Evolutionary conservation across 1,284 basidiomycete genomes (phyloP).

Genomic region (Ganoderma meredithae): DNA sequence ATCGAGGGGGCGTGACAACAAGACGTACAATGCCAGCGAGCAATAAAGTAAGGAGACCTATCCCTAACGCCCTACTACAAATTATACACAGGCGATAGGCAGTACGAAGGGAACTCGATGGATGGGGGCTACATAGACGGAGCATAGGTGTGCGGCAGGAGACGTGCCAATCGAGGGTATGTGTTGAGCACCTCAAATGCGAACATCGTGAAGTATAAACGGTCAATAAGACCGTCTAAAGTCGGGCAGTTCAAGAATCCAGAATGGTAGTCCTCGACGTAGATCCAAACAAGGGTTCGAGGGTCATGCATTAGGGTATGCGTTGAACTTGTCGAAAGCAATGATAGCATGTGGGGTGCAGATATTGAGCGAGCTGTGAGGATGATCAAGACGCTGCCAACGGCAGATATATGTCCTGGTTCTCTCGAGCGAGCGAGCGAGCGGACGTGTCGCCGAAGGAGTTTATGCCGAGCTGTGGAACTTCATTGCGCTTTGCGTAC

Average conservation of each 20-base stretch:
- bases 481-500: conserved; percentile 48
- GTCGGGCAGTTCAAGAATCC: neutral
- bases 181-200: neutral
- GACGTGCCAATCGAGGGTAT: neutral
- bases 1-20: conserved; percentile 13
- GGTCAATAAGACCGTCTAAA: neutral
- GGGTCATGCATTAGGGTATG: conserved; percentile 7
- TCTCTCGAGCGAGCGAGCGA: neutral
- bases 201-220: neutral
- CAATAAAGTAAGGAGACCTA: neutral
- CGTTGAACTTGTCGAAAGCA: neutral
- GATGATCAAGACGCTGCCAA: neutral
- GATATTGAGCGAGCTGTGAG: neutral
- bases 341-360: neutral
- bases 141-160: neutral
- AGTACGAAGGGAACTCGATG: neutral
- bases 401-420: neutral
- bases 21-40: neutral
- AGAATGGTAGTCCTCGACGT: neutral
- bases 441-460: neutral
- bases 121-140: conserved; percentile 3
- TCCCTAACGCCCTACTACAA: conserved; percentile 5
- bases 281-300: conserved; percentile 6
- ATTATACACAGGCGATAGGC: conserved; percentile 6
- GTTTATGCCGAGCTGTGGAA: conserved; percentile 53